phyloP scores from a whole-genome alignment of 2,329 filamentous ascomycete species.

The Hypomyces rosellus region DNA sequence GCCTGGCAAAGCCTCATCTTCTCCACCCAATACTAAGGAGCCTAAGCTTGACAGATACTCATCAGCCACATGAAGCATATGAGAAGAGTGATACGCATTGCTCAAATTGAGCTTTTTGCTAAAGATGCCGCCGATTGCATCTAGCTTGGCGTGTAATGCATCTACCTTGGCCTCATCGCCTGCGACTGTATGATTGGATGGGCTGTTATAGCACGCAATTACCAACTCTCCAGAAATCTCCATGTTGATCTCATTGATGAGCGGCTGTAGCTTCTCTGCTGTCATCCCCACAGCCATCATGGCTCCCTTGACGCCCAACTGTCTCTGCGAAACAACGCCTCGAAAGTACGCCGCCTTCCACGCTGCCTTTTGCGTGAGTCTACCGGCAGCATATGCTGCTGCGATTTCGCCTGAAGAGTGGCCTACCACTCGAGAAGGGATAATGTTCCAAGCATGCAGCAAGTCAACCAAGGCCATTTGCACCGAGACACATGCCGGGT shows the following conservation, averaged over 20 bases:
- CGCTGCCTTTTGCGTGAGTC: constrained; percentile 1
- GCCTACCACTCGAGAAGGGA: constrained; percentile 3
- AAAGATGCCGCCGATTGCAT: constrained; percentile 1
- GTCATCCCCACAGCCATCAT: constrained; percentile 7
- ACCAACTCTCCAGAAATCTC: constrained; percentile 1
- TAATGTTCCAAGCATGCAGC: background rate
- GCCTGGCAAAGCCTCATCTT: background rate
- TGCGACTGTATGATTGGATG: constrained; percentile 2
- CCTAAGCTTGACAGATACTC: background rate
- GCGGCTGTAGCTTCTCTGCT: background rate
- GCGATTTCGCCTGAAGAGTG: constrained; percentile 10
- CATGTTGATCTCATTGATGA: constrained; percentile 1
- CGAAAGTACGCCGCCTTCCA: constrained; percentile 5
- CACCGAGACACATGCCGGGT: constrained; percentile 6
- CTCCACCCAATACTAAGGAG: background rate
- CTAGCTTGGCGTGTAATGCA: background rate
- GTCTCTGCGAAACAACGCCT: constrained; percentile 4
- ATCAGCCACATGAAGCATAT: constrained; percentile 4
- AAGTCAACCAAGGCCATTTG: constrained; percentile 4
- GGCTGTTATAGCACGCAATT: constrained; percentile 8
- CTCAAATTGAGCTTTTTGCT: constrained; percentile 4
- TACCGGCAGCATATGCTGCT: constrained; percentile 5
- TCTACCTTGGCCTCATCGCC: constrained; percentile 4
- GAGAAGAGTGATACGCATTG: constrained; percentile 8
- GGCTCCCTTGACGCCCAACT: constrained; percentile 3